phyloP scores from a whole-genome alignment of 2,329 filamentous ascomycete genomes.

The Cadophora malorum region DNA sequence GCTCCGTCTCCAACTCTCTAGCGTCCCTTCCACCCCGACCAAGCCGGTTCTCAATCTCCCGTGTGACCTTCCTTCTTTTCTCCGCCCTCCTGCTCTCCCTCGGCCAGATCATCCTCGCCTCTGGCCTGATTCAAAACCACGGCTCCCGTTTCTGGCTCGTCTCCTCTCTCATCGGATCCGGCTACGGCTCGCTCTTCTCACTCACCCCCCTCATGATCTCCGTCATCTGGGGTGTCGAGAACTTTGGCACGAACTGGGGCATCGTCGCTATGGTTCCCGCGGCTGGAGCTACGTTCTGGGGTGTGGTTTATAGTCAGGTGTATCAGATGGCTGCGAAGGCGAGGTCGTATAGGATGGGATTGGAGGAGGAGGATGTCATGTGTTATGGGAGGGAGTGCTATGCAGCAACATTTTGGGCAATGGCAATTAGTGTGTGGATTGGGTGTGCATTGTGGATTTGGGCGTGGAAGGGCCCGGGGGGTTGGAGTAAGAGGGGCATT shows the following conservation, averaged over 20 bases:
- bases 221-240: slow-evolving; percentile 98
- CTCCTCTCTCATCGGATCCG: slow-evolving; percentile 83
- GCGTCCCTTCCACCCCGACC: slow-evolving; percentile 49
- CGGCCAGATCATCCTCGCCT: slow-evolving; percentile 79
- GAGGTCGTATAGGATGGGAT: slow-evolving; percentile 46
- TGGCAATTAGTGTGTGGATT: slow-evolving; percentile 79
- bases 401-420: slow-evolving; percentile 82
- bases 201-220: slow-evolving; percentile 90
- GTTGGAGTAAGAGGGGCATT: slow-evolving; percentile 80
- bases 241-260: slow-evolving; percentile 98
- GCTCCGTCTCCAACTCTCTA: slow-evolving; percentile 41
- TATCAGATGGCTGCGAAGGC: slow-evolving; percentile 72
- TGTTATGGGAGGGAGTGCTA: slow-evolving; percentile 88
- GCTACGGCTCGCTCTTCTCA: slow-evolving; percentile 91
- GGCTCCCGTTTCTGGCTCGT: slow-evolving; percentile 84
- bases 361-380: slow-evolving; percentile 58
- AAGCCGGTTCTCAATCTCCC: slow-evolving; percentile 67
- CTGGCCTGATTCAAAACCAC: slow-evolving; percentile 76
- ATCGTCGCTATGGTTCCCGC: slow-evolving; percentile 93
- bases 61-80: slow-evolving; percentile 78
- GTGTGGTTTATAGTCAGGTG: slow-evolving; percentile 81
- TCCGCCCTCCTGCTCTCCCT: slow-evolving; percentile 77
- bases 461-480: slow-evolving; percentile 78
- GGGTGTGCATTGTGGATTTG: slow-evolving; percentile 75
- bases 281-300: slow-evolving; percentile 87